Evolutionary conservation across 2,329 filamentous ascomycete species (phyloP).

Genomic region (Pestalotiopsis sp.): DNA sequence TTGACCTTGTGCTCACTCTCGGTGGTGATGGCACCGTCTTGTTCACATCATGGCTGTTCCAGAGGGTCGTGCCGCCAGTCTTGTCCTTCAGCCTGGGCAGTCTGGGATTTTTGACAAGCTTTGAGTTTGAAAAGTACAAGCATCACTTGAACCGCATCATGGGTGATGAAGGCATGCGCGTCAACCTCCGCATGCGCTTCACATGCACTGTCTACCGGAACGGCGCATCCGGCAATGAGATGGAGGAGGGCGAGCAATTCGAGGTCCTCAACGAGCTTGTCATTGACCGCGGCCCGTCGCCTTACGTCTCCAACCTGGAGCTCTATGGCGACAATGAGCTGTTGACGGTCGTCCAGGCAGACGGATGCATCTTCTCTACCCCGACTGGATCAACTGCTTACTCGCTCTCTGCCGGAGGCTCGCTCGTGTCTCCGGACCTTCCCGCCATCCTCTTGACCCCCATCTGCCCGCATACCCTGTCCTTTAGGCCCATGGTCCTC

Average conservation of each 20-base stretch:
- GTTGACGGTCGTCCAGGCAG: conserved; percentile 92
- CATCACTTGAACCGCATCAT: conserved; percentile 85
- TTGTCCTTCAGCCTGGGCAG: conserved; percentile 84
- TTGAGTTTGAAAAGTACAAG: conserved; percentile 87
- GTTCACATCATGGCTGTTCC: conserved; percentile 91
- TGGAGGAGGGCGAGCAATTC: conserved; percentile 91
- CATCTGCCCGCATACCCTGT: conserved; percentile 95
- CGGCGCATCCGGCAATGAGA: conserved; percentile 59
- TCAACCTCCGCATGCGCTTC: conserved; percentile 97
- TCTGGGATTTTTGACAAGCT: conserved; percentile 86
- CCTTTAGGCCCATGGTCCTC: conserved; percentile 96
- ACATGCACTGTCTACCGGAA: conserved; percentile 94
- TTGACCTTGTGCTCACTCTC: conserved; percentile 89
- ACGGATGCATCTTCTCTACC: conserved; percentile 97
- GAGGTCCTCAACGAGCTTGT: conserved; percentile 98
- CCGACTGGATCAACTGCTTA: conserved; percentile 95
- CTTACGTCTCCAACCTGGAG: conserved; percentile 96
- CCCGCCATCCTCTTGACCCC: conserved; percentile 95
- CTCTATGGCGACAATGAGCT: conserved; percentile 94
- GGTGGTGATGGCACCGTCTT: conserved; percentile 87
- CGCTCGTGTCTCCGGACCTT: conserved; percentile 94
- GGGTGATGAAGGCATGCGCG: conserved; percentile 93
- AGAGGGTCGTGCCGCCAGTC: conserved; percentile 83
- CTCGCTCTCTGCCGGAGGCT: conserved; percentile 92
- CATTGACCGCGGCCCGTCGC: conserved; percentile 94